Base-by-base conservation (phyloP, 768 basidiomycete species). In the Clavaria fumosa region DNA sequence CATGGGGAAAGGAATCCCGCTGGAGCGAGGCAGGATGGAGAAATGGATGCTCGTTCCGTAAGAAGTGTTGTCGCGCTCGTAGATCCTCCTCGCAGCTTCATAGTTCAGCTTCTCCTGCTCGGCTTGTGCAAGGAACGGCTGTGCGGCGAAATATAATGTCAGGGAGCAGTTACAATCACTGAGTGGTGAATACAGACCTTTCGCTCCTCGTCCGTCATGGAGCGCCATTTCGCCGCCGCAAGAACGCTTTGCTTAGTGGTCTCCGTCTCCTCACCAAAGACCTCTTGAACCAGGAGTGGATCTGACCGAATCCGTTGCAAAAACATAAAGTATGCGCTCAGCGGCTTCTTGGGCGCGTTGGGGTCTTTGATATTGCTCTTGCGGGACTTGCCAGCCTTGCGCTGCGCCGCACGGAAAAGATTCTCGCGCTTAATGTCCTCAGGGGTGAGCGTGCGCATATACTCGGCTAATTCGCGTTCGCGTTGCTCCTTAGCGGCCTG, bases 321-420 rank as follows among this genome's bases (percentile, higher is more conserved):
- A 64, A 90, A 95, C 77, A 91, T 83, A 46, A 95, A 93, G 51
- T 93, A 95, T 0, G 90, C 88, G 52, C 76, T 80, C 31, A 93
- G 71, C 4, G 90, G 90, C 53, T 93, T 93, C 74, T 89, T 91
- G 3, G 90, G 90, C 5, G 88, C 90, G 52, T 95, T 93, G 23
- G 89, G 89, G 54, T 95, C 89, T 62, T 91, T 93, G 59, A 95
- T 82, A 54, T 95, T 95, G 47, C 80, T 80, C 69, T 81, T 85
- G 45, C 86, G 70, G 26, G 83, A 89, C 57, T 88, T 89, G 44
- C 90, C 90, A 11, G 84, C 81, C 58, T 86, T 88, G 42, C 90
- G 77, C 58, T 93, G 89, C 21, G 86, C 85, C 27, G 90, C 77
- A 28, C 90, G 78, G 60, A 79, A 95, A 5, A 64, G 67, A 54